Evolutionary conservation across 1,139 yeast species (phyloP).

Genomic region (Sugiyamaella xylanicola): DNA sequence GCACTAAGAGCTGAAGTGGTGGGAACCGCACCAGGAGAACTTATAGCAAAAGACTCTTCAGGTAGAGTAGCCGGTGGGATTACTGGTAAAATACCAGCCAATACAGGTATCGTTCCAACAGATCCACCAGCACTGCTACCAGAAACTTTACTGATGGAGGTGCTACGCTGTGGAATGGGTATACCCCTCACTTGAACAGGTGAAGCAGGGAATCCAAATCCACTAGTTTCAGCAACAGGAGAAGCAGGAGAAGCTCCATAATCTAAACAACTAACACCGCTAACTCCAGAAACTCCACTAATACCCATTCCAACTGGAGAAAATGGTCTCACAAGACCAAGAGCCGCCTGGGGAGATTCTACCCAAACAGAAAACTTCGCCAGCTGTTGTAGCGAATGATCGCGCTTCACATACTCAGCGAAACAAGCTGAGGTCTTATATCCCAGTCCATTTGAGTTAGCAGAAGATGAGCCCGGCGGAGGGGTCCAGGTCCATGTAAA

Average conservation of each 20-base stretch:
- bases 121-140: not conserved
- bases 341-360: constrained; percentile 20
- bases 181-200: not conserved
- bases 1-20: not conserved
- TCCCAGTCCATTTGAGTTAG: constrained; percentile 27
- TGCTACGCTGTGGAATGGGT: constrained; percentile 6
- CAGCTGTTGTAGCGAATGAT: constrained; percentile 41
- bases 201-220: not conserved
- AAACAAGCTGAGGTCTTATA: constrained; percentile 37
- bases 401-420: constrained; percentile 46
- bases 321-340: constrained; percentile 6
- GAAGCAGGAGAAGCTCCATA: constrained; percentile 6
- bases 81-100: not conserved
- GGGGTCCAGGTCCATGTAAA: constrained; percentile 41
- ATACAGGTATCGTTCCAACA: not conserved
- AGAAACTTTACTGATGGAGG: not conserved
- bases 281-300: not conserved
- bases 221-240: not conserved
- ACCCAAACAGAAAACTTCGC: constrained; percentile 44
- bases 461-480: constrained; percentile 22
- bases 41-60: not conserved
- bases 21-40: not conserved
- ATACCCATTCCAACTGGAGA: constrained; percentile 14
- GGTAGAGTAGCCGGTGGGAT: not conserved
- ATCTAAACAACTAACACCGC: constrained; percentile 1